These are phyloP conservation scores for Candolleomyces eurysporus DNA, from an alignment of 768 basidiomycete genomes.

Conservation along the genomic window DNA sequence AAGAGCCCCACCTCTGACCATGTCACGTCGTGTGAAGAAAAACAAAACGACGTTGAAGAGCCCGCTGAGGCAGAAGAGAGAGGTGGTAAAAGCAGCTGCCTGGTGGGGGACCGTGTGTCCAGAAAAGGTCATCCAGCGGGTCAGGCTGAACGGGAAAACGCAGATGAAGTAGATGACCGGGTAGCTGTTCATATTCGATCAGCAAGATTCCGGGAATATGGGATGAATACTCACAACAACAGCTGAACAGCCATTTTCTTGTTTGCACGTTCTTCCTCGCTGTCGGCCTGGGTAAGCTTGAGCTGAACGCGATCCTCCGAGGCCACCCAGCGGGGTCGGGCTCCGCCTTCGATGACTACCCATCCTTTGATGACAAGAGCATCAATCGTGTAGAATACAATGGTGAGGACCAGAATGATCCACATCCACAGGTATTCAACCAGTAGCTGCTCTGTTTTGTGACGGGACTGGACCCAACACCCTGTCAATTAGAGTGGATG, in stretches of 20 bases:
- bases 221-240: not conserved
- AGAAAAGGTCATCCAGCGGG: conserved; percentile 2
- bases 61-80: conserved; percentile 4
- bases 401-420: conserved; percentile 3
- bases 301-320: not conserved
- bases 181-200: not conserved
- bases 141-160: conserved; percentile 3
- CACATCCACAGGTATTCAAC: conserved; percentile 10
- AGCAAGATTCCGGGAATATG: too few relatives aligned
- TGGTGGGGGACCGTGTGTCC: conserved; percentile 2
- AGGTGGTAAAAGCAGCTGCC: not conserved
- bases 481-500: not conserved
- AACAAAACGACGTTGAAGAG: conserved; percentile 11
- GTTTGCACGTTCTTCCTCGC: not conserved
- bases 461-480: conserved; percentile 5
- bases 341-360: not conserved
- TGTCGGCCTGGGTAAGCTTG: not conserved
- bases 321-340: not conserved
- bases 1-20: not conserved
- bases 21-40: conserved; percentile 3
- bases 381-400: not conserved
- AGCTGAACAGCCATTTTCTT: not conserved
- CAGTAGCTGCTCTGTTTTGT: not conserved
- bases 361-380: conserved; percentile 1
- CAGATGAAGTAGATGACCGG: conserved; percentile 10